Conservation (phyloP, 805 yeast genomes). For the Vanderwaltozyma yarrowii region DNA sequence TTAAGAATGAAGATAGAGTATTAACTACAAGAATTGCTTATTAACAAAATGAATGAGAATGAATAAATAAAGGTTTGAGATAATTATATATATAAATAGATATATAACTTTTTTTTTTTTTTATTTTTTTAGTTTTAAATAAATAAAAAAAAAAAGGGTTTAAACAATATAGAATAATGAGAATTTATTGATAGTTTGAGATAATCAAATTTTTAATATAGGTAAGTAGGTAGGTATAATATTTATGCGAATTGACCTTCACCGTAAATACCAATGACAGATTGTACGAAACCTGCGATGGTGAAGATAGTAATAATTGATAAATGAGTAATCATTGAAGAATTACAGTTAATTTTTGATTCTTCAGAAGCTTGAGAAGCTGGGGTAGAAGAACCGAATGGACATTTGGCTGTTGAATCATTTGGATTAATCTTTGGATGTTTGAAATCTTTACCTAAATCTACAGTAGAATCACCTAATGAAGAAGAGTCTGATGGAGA, state of each 20-base stretch:
- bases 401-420: constrained; percentile 9
- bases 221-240: too few species aligned
- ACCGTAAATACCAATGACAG: constrained; percentile 28
- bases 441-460: constrained; percentile 14
- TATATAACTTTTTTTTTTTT: neutral
- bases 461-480: constrained; percentile 20
- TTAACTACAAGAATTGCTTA: constrained; percentile 5
- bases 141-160: neutral
- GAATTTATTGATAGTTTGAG: neutral
- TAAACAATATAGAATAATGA: too few species aligned
- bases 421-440: constrained; percentile 4
- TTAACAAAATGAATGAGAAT: too few species aligned
- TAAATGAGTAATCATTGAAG: constrained; percentile 11
- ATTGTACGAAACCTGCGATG: constrained; percentile 18
- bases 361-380: constrained; percentile 1
- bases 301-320: constrained; percentile 10
- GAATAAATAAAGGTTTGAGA: too few species aligned
- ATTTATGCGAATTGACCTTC: constrained; percentile 20
- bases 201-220: neutral
- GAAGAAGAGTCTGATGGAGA: constrained; percentile 3
- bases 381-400: constrained; percentile 6
- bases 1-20: constrained; percentile 15
- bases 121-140: too few species aligned
- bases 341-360: constrained; percentile 1
- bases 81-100: neutral